These are phyloP conservation scores for Aphanomyces cochlioides DNA, from an alignment of 352 stramenopile species.

Conservation along the genomic window DNA sequence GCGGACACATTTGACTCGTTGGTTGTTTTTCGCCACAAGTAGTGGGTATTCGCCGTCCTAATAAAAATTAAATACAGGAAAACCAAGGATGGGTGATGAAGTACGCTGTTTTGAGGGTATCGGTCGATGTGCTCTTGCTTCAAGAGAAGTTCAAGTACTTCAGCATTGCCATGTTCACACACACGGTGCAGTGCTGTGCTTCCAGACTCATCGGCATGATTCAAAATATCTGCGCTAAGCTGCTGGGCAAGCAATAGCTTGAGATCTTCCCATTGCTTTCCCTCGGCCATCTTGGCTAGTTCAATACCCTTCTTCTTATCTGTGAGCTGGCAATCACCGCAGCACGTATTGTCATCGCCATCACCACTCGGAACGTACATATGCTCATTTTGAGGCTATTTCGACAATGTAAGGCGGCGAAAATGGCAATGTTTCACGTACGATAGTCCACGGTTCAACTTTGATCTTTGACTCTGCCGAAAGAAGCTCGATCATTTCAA, in stretches of 20 bases:
- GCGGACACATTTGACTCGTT: conserved; percentile 19
- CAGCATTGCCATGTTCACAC: conserved; percentile 1
- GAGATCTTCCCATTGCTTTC: conserved; percentile 11
- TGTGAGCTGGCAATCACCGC: neutral
- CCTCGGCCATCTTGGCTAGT: conserved; percentile 9
- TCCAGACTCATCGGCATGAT: neutral
- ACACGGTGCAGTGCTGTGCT: neutral
- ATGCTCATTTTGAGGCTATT: no score
- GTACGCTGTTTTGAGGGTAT: neutral
- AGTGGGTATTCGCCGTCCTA: conserved; percentile 18
- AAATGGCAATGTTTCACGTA: neutral
- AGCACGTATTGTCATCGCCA: neutral
- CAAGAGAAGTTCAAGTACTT: conserved; percentile 13
- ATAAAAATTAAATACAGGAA: neutral
- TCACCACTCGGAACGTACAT: neutral
- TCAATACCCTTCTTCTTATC: conserved; percentile 1
- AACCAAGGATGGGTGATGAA: neutral
- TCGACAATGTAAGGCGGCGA: no score
- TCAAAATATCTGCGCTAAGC: neutral
- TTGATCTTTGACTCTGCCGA: neutral
- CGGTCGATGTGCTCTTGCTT: conserved; percentile 2
- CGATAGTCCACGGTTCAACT: conserved; percentile 1
- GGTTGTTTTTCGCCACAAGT: neutral
- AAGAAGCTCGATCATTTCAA: conserved; percentile 17
- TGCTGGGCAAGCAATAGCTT: neutral